phyloP scores from a whole-genome alignment of 495 filamentous ascomycete genomes.

The Clohesyomyces aquaticus region DNA sequence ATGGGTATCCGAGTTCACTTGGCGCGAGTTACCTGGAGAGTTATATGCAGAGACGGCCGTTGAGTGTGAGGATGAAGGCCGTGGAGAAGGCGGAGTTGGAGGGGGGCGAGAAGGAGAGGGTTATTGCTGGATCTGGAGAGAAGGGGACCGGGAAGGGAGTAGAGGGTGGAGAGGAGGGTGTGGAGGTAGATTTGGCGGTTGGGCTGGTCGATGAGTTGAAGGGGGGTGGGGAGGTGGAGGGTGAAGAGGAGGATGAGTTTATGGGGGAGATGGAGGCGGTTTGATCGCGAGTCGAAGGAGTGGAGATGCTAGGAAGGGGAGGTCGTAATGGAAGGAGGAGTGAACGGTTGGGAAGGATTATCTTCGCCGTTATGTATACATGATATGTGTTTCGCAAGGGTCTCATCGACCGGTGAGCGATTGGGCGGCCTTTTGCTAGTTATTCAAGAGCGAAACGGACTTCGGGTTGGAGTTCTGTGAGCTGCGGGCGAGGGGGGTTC shows the following conservation, averaged over 20 bases:
- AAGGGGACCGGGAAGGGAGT: too few relatives aligned
- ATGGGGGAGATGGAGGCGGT: constrained; percentile 33
- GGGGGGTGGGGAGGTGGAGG: constrained; percentile 8
- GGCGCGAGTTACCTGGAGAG: constrained; percentile 39
- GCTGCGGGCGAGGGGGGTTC: too few relatives aligned
- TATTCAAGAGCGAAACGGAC: neutral
- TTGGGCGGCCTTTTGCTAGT: too few relatives aligned
- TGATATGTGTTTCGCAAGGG: too few relatives aligned
- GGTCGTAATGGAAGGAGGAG: too few relatives aligned
- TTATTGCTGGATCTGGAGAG: too few relatives aligned
- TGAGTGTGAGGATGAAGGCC: constrained; percentile 34
- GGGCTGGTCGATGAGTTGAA: constrained; percentile 4
- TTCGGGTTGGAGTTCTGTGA: constrained; percentile 1
- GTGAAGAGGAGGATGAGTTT: constrained; percentile 22
- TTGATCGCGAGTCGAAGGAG: neutral
- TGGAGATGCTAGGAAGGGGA: neutral
- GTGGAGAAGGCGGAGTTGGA: constrained; percentile 33
- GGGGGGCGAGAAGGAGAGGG: constrained; percentile 26
- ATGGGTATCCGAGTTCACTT: constrained; percentile 32
- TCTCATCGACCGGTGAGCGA: too few relatives aligned
- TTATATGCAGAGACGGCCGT: constrained; percentile 37
- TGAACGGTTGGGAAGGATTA: too few relatives aligned
- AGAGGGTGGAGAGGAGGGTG: constrained; percentile 1
- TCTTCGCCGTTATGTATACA: too few relatives aligned
- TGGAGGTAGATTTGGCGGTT: constrained; percentile 12